A percentile compares a stretch with the other conserved stretches of the same genome.
Evolutionary conservation across 495 filamentous ascomycete species (phyloP).

Genomic region (Annulohypoxylon nitens): DNA sequence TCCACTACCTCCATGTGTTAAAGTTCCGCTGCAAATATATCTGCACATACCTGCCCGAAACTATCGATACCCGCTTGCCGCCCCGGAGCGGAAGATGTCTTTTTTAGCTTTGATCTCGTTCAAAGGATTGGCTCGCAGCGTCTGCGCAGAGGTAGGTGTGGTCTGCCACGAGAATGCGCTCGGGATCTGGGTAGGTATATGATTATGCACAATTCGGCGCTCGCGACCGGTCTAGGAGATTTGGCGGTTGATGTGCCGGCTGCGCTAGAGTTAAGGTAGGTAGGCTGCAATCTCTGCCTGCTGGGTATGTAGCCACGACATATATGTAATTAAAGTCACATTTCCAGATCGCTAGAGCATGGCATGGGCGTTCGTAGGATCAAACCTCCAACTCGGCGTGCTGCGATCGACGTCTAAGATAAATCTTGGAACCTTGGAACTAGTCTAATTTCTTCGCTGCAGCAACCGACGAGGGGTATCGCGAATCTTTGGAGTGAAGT

Average conservation of each 20-base stretch:
- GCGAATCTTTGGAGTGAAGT: neutral
- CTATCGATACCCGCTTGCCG: constrained; percentile 12
- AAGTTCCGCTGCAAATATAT: constrained; percentile 6
- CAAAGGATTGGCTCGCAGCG: constrained; percentile 27
- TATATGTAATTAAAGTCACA: constrained; percentile 1
- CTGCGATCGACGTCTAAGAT: neutral
- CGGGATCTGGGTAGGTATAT: neutral
- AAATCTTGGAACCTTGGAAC: no score
- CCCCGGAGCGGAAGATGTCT: constrained; percentile 9
- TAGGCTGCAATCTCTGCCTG: neutral
- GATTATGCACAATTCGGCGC: constrained; percentile 33
- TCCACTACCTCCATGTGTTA: no score
- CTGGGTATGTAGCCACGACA: neutral
- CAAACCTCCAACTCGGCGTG: neutral
- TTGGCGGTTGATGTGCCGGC: neutral
- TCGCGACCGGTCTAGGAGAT: constrained; percentile 2
- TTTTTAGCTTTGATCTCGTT: neutral
- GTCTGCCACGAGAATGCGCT: constrained; percentile 1
- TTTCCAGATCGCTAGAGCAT: neutral
- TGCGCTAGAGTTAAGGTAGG: neutral
- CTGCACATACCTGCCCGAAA: constrained; percentile 26
- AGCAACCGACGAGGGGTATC: neutral
- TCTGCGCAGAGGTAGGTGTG: constrained; percentile 14
- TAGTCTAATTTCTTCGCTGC: neutral
- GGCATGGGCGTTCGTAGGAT: neutral